Conservation (phyloP, 2,329 filamentous ascomycete genomes). For the Phialophora verrucosa region DNA sequence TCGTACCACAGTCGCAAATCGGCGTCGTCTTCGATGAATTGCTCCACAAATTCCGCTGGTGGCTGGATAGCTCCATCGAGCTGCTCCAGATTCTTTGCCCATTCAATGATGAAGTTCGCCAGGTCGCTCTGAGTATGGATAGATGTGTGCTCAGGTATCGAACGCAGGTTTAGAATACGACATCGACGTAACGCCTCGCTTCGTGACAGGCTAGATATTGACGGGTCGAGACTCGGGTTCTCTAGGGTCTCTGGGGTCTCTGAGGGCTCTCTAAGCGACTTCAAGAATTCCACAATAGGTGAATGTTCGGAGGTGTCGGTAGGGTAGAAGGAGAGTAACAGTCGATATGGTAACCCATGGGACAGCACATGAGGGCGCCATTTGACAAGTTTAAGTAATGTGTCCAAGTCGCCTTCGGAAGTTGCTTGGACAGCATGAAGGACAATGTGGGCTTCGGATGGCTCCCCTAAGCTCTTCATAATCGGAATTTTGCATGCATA, state of each 20-base stretch:
- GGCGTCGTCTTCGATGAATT: slow-evolving; percentile 61
- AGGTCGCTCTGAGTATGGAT: slow-evolving; percentile 38
- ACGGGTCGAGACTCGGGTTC: slow-evolving; percentile 49
- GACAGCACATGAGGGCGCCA: slow-evolving; percentile 56
- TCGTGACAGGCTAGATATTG: slow-evolving; percentile 22
- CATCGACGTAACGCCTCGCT: slow-evolving; percentile 28
- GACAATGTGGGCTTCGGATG: slow-evolving; percentile 63
- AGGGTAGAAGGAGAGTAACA: slow-evolving; percentile 67
- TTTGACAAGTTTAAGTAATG: slow-evolving; percentile 59
- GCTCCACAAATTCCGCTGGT: slow-evolving; percentile 61
- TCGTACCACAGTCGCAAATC: slow-evolving; percentile 65
- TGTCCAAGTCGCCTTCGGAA: slow-evolving; percentile 58
- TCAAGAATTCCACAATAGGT: slow-evolving; percentile 24
- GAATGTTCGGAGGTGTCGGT: slow-evolving; percentile 58
- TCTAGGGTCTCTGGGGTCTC: slow-evolving; percentile 30
- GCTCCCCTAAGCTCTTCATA: slow-evolving; percentile 48
- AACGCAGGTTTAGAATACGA: slow-evolving; percentile 24
- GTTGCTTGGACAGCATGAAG: slow-evolving; percentile 64
- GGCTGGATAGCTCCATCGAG: slow-evolving; percentile 64
- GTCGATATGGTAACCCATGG: slow-evolving; percentile 61
- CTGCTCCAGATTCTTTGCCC: slow-evolving; percentile 63
- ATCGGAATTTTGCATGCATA: background rate
- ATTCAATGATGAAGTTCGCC: slow-evolving; percentile 64
- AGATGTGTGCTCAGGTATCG: slow-evolving; percentile 19
- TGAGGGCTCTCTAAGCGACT: slow-evolving; percentile 45